These are phyloP conservation scores for Helichrysum umbraculigerum DNA, from an alignment of 129 eudicot genomes.

Conservation along the genomic window DNA sequence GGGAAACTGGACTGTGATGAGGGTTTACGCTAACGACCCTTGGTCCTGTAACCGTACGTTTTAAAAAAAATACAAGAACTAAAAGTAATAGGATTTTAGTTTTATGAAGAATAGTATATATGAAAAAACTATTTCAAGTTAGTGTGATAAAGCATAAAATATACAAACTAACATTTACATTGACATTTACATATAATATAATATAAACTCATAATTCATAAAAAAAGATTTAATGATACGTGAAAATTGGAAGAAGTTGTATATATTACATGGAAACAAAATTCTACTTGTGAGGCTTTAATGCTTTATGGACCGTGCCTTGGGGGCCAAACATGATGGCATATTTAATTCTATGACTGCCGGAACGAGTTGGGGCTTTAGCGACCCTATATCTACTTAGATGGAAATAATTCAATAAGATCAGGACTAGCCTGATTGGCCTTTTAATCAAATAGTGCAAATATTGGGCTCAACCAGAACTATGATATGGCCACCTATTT, in stretches of 20 bases:
- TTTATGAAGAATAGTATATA: not conserved
- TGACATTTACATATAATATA: no score
- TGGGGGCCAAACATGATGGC: not conserved
- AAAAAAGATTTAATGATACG: not conserved
- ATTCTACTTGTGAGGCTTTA: not conserved
- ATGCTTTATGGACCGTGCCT: not conserved
- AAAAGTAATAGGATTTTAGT: not conserved
- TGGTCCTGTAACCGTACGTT: not conserved
- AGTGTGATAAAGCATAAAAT: not conserved
- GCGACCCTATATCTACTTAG: not conserved
- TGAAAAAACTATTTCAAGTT: not conserved
- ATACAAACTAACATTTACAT: not conserved
- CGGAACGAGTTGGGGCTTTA: no score
- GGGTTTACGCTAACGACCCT: not conserved
- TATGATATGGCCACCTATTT: not conserved
- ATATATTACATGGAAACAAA: not conserved
- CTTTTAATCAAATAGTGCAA: no score
- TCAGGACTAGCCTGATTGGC: no score
- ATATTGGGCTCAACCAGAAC: no score
- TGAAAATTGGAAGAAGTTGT: not conserved
- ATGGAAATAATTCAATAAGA: not conserved
- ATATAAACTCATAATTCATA: not conserved
- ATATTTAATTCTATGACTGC: not conserved
- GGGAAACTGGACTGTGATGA: not conserved
- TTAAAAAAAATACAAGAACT: not conserved